Percentiles rank a stretch among this genome's conserved stretches.
phyloP scores from a whole-genome alignment of 805 yeast species.

The Citeromyces nyonsensis region DNA sequence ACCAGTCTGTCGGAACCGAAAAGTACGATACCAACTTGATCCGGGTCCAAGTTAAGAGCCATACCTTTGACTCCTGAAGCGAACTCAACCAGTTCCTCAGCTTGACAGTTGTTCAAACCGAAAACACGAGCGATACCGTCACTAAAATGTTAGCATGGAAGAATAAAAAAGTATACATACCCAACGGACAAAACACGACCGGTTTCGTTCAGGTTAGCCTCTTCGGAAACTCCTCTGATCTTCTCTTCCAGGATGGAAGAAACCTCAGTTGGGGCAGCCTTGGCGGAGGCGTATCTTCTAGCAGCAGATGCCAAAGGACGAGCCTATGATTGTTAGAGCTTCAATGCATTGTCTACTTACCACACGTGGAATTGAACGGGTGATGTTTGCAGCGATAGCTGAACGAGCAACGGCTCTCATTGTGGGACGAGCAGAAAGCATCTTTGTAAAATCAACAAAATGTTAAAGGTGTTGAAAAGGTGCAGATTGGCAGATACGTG shows the following conservation, averaged over 20 bases:
- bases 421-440: conserved; percentile 80
- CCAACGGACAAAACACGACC: conserved; percentile 98
- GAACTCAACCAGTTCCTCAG: conserved; percentile 99
- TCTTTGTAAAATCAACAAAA: conserved; percentile 13
- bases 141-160: conserved; percentile 35
- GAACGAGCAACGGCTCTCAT: conserved; percentile 77
- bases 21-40: conserved; percentile 99
- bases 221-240: conserved; percentile 97
- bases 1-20: conserved; percentile 98
- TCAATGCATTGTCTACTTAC: conserved; percentile 17
- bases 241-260: conserved; percentile 98
- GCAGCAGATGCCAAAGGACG: conserved; percentile 40
- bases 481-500: too few species aligned
- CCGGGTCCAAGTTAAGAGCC: conserved; percentile 99
- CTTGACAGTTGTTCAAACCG: conserved; percentile 99
- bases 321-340: conserved; percentile 25
- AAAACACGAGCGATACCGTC: conserved; percentile 99
- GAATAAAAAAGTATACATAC: conserved; percentile 28
- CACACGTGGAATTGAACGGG: conserved; percentile 25
- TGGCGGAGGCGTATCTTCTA: conserved; percentile 85
- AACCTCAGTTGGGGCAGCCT: conserved; percentile 99
- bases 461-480: too few species aligned
- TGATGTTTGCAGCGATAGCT: conserved; percentile 40
- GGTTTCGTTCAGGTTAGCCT: conserved; percentile 95
- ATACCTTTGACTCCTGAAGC: conserved; percentile 99